A percentile compares a stretch with the other conserved stretches of the same genome.
phyloP scores from a whole-genome alignment of 148 eudicot species.

The Chenopodium quinoa region DNA sequence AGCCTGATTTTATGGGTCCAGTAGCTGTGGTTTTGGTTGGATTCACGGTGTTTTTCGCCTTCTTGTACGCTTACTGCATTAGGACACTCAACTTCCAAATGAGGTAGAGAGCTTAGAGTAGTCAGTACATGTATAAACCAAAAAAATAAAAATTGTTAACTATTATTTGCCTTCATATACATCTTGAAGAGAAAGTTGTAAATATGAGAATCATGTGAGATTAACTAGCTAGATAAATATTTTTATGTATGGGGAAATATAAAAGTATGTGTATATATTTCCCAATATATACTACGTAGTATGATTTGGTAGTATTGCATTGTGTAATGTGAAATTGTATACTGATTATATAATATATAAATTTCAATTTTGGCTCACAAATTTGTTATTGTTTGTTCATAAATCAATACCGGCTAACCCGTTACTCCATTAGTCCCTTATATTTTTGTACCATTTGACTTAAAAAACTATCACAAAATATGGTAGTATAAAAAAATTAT shows the following conservation, averaged over 20 bases:
- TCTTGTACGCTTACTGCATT: constrained; percentile 84
- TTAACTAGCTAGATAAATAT: background rate
- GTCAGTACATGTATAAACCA: background rate
- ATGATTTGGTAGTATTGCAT: background rate
- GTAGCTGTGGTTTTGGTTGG: constrained; percentile 73
- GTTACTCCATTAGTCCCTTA: too few relatives aligned
- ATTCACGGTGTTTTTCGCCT: constrained; percentile 81
- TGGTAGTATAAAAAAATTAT: too few relatives aligned
- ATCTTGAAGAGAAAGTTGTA: constrained; percentile 10
- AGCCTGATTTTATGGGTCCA: constrained; percentile 72
- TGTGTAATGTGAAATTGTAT: constrained; percentile 13
- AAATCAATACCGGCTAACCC: too few relatives aligned
- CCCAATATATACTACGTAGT: background rate
- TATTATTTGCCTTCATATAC: background rate
- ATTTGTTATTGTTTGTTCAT: background rate
- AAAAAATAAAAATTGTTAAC: too few relatives aligned
- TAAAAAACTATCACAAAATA: too few relatives aligned
- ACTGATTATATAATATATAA: constrained; percentile 4
- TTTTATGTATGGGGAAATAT: constrained; percentile 5
- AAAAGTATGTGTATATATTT: background rate
- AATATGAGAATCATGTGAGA: background rate
- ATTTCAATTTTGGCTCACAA: constrained; percentile 16
- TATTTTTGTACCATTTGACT: too few relatives aligned
- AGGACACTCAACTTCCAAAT: constrained; percentile 84
- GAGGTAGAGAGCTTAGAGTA: constrained; percentile 42